Evolutionary conservation across 768 basidiomycete genomes (phyloP).

Genomic region (Paxillus involutus): DNA sequence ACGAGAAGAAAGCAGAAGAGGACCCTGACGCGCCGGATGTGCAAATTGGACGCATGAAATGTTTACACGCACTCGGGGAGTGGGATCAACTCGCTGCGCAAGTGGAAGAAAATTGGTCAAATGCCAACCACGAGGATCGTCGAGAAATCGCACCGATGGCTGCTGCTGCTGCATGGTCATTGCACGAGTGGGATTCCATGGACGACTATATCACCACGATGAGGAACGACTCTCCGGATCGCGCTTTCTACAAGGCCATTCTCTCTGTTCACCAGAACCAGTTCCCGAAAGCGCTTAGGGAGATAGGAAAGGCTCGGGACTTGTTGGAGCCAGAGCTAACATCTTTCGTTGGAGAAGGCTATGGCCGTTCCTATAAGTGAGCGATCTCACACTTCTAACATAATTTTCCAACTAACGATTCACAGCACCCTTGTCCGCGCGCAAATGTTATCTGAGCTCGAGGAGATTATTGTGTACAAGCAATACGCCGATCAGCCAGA

Average conservation of each 20-base stretch:
- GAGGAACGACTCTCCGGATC: constrained; percentile 90
- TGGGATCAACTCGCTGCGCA: constrained; percentile 90
- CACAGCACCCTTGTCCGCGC: constrained; percentile 91
- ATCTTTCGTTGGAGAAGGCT: constrained; percentile 91
- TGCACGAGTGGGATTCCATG: constrained; percentile 98
- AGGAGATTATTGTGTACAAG: constrained; percentile 97
- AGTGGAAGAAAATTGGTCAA: constrained; percentile 87
- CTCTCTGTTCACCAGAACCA: constrained; percentile 95
- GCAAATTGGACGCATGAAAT: constrained; percentile 91
- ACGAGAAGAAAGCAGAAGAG: constrained; percentile 74
- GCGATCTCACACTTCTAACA: constrained; percentile 20
- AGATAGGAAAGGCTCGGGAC: constrained; percentile 93
- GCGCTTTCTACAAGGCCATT: constrained; percentile 95
- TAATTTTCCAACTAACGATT: constrained; percentile 12
- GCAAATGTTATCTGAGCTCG: constrained; percentile 97
- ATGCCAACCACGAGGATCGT: constrained; percentile 78
- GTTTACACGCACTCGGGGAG: constrained; percentile 94
- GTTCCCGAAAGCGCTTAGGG: constrained; percentile 84
- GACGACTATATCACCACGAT: constrained; percentile 94
- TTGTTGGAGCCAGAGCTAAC: constrained; percentile 88
- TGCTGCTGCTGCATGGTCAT: constrained; percentile 94
- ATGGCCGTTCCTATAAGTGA: constrained; percentile 96
- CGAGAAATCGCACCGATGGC: constrained; percentile 95
- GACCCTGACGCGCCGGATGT: constrained; percentile 77
- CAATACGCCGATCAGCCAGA: constrained; percentile 92